These are phyloP conservation scores for Scopulariopsis brevicaulis DNA, from an alignment of 2,329 filamentous ascomycete species.

Conservation along the genomic window DNA sequence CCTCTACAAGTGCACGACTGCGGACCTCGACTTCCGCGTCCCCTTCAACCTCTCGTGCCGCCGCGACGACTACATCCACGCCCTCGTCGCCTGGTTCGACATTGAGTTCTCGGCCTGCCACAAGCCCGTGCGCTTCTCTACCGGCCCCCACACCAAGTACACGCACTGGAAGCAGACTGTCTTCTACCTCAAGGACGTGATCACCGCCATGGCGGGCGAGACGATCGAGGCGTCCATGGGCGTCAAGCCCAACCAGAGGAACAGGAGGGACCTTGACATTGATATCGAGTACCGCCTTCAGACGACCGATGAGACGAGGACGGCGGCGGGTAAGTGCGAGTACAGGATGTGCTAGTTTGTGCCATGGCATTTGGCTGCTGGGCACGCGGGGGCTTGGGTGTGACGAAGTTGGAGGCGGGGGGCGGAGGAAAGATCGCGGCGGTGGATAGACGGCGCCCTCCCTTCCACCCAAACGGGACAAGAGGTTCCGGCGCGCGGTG, in stretches of 20 bases:
- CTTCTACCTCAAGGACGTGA: slow-evolving; percentile 88
- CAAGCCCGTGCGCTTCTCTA: slow-evolving; percentile 95
- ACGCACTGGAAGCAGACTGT: slow-evolving; percentile 99
- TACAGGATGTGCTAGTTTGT: slow-evolving; percentile 66
- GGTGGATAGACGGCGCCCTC: not conserved
- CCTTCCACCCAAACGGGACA: not conserved
- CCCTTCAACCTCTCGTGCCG: slow-evolving; percentile 67
- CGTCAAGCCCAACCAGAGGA: slow-evolving; percentile 87
- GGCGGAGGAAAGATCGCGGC: not conserved
- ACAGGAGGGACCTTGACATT: slow-evolving; percentile 91
- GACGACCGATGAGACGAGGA: slow-evolving; percentile 60
- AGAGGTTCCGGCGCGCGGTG: not conserved
- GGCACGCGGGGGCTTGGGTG: not conserved
- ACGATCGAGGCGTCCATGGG: slow-evolving; percentile 60
- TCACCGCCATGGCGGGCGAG: slow-evolving; percentile 86
- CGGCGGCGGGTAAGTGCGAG: slow-evolving; percentile 55
- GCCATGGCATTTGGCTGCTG: not conserved
- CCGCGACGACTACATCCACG: slow-evolving; percentile 91
- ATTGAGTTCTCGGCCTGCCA: slow-evolving; percentile 98
- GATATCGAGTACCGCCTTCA: slow-evolving; percentile 72
- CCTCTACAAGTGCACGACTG: slow-evolving; percentile 77
- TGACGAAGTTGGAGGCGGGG: not conserved
- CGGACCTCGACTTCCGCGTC: slow-evolving; percentile 73
- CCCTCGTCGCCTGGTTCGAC: slow-evolving; percentile 96
- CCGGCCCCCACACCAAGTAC: slow-evolving; percentile 95